These are phyloP conservation scores for Penicillium egyptiacum DNA, from an alignment of 495 filamentous ascomycete species.

Conservation along the genomic window DNA sequence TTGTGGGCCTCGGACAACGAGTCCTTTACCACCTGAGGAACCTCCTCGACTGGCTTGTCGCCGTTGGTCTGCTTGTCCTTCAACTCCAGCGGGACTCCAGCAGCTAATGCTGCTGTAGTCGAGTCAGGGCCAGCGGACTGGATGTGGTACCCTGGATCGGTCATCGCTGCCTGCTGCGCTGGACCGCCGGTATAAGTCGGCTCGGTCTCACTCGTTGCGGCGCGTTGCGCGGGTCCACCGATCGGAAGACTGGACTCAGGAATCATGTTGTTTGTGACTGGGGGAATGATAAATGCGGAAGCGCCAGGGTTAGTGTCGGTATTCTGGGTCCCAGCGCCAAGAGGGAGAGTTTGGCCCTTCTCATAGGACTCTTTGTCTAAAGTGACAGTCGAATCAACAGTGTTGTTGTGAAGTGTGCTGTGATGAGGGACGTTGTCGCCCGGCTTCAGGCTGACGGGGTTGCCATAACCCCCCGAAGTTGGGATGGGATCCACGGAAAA, in stretches of 20 bases:
- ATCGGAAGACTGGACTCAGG: conserved; percentile 86
- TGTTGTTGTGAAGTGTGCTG: conserved; percentile 50
- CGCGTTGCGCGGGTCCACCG: conserved; percentile 34
- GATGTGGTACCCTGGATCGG: conserved; percentile 56
- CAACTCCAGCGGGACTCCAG: conserved; percentile 64
- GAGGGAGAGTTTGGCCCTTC: conserved; percentile 57
- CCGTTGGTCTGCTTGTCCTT: conserved; percentile 50
- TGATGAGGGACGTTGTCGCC: conserved; percentile 75
- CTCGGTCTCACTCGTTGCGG: conserved; percentile 15
- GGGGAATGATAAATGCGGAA: conserved; percentile 61
- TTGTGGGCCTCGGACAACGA: conserved; percentile 63
- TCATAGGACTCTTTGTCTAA: conserved; percentile 85
- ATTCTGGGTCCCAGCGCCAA: conserved; percentile 25
- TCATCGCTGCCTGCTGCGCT: conserved; percentile 32
- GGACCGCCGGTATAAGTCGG: conserved; percentile 18
- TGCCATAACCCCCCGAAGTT: conserved; percentile 72
- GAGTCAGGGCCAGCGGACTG: conserved; percentile 67
- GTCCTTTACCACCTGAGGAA: conserved; percentile 72
- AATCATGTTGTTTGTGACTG: conserved; percentile 65
- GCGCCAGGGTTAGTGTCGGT: conserved; percentile 18
- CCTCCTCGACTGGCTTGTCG: conserved; percentile 48
- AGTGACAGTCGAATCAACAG: conserved; percentile 58
- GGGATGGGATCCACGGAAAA: conserved; percentile 68
- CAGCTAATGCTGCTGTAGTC: conserved; percentile 74
- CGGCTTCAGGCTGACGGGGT: conserved; percentile 76